Evolutionary conservation across 2,329 filamentous ascomycete species (phyloP), one percentile per base, ranked within the genome.

Genomic region (Phialocephala subalpina): DNA sequence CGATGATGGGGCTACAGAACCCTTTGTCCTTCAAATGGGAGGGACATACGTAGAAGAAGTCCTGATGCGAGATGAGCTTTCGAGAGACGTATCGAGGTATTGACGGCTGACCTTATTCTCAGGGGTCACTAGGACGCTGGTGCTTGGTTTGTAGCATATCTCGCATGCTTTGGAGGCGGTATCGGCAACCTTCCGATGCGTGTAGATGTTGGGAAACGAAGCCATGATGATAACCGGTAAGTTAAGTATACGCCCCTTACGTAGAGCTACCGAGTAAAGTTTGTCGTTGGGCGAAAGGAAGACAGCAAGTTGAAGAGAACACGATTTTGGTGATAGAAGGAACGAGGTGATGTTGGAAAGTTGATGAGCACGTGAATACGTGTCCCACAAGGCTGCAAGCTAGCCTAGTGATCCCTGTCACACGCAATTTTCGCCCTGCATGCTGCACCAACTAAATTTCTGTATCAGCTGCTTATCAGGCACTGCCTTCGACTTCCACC

Each of bases 1-100:
- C 91, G 66, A 92, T 84, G 67, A 91, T 90, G 67, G 92, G 90
- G 74, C 85, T 82, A 75, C 92, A 95, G 78, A 97, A 98, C 47
- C 91, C 88, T 36, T 83, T 84, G 75, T 98, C 96, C 74, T 91
- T 92, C 9, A 98, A 82, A 78, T 99, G 96, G 36, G 86, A 83
- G 6, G 89, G 84, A 73, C 96, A 99, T 53, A 97, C 87, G 77
- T 97, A 97, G 82, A 99, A 98, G 80, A 94, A 97, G 77, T 97
- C 94, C 88, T 90, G 36, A 61, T 33, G 18, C 14, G 40, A 25
- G 11, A 35, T 45, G 4, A 62, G 42, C 14, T 25, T 12, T 9
- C 25, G 9, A 42, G 29, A 45, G 3, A 45, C 1, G 36, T 14
- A 60, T 14, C 45, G 52, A 20, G 29, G 29, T 36, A 36, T 5